These are phyloP conservation scores for Euphorbia peplus DNA, from an alignment of 345 rosid species.

Conservation along the genomic window DNA sequence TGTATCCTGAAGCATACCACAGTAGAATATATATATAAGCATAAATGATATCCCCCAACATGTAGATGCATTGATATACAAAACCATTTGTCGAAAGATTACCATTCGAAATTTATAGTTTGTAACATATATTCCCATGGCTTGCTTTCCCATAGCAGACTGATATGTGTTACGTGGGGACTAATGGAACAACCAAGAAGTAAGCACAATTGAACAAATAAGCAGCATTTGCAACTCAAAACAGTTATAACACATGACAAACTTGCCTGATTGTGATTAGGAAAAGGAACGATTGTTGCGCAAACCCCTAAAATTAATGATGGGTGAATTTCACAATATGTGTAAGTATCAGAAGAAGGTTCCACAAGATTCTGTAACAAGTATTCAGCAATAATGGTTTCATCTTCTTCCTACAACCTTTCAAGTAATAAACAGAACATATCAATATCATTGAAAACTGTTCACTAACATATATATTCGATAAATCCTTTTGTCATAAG, in stretches of 20 bases:
- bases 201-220: conserved; percentile 7
- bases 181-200: conserved; percentile 38
- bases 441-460: background rate
- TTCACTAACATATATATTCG: conserved; percentile 80
- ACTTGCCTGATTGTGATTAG: conserved; percentile 94
- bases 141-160: conserved; percentile 99
- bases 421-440: background rate
- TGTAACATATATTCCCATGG: conserved; percentile 98
- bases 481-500: conserved; percentile 83
- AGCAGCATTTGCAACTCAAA: background rate
- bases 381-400: conserved; percentile 14
- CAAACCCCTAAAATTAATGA: conserved; percentile 95
- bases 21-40: conserved; percentile 1
- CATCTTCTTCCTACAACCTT: background rate
- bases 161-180: conserved; percentile 99
- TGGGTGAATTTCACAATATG: conserved; percentile 99
- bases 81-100: conserved; percentile 11
- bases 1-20: conserved; percentile 82
- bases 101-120: conserved; percentile 98
- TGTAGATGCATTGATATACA: background rate
- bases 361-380: conserved; percentile 80
- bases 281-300: conserved; percentile 98
- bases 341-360: conserved; percentile 81
- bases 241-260: conserved; percentile 11
- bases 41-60: background rate